phyloP scores from a whole-genome alignment of 129 eudicot genomes.

The Centella asiatica region DNA sequence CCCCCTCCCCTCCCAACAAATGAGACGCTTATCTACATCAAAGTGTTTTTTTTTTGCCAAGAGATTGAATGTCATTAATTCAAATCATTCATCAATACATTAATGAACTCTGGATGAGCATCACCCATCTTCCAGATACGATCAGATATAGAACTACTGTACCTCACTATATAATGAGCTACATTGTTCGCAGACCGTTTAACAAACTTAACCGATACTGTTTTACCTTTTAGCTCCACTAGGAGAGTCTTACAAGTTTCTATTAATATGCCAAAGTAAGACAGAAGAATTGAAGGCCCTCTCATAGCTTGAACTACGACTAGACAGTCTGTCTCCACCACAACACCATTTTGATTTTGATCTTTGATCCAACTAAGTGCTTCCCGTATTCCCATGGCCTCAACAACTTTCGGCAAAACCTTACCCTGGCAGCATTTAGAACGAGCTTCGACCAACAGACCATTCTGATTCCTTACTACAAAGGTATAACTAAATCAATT shows the following conservation, averaged over 20 bases:
- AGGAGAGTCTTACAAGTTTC: background rate
- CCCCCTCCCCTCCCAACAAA: too few species aligned
- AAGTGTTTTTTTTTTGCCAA: too few species aligned
- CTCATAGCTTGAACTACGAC: too few species aligned
- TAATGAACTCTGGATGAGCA: too few species aligned
- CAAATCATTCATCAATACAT: too few species aligned
- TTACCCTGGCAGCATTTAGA: background rate
- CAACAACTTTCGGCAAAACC: background rate
- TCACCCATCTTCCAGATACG: too few species aligned
- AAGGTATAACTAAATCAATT: background rate
- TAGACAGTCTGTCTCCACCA: background rate
- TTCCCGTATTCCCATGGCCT: background rate
- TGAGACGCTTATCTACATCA: too few species aligned
- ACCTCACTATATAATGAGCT: too few species aligned
- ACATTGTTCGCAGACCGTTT: too few species aligned
- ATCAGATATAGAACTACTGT: too few species aligned
- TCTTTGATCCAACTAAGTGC: background rate
- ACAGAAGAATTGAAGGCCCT: background rate
- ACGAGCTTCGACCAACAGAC: background rate
- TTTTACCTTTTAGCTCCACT: background rate
- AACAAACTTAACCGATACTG: background rate
- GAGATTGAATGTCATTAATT: too few species aligned
- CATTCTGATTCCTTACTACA: background rate
- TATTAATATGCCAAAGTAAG: background rate
- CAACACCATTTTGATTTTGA: background rate